Evolutionary conservation across 2,329 filamentous ascomycete genomes (phyloP), one percentile per base, ranked within the genome.

Genomic region (Fusarium sambucinum): DNA sequence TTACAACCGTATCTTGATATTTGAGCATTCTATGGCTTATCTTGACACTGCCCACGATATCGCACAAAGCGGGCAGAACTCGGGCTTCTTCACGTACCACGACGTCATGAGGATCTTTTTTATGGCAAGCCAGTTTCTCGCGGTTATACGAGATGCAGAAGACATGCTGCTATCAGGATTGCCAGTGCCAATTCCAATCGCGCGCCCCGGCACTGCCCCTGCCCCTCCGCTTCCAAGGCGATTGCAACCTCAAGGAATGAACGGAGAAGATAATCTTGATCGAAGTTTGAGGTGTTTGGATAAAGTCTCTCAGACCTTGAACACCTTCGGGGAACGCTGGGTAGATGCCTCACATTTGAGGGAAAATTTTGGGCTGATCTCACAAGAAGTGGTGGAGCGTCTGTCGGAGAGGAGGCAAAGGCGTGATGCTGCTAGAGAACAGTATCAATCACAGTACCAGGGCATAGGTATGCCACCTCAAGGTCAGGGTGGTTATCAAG

Each of bases 101-200:
- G 95, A 97, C 75, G 92, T 94, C 2, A 86, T 97, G 74, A 89
- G 94, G 53, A 90, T 93, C 2, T 96, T 92, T 74, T 97, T 90
- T 72, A 88, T 90, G 80, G 88, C 85, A 16, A 87, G 83, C 62
- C 89, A 90, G 71, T 86, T 90, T 59, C 78, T 89, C 17, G 86
- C 87, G 2, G 86, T 90, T 10, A 77, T 90, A n/a, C 81, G 81
- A 5, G 86, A 87, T 63, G 83, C 85, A 2, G 84, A 85, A 54
- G 85, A 89, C 42, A 77, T 86, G 63, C 81, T 90, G 5, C 78
- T 90, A 9, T 83, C 84, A 0, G 85, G 84, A 8, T 75, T 81
- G 3, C 79, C 79, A 0, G 79, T 86, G 3, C 79, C 83, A 1
- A 77, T 82, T 16, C 83, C 84, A 1, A 75, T 82, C 9, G 80